These are phyloP conservation scores for Pichia exigua DNA, from an alignment of 805 yeast species.

Conservation along the genomic window DNA sequence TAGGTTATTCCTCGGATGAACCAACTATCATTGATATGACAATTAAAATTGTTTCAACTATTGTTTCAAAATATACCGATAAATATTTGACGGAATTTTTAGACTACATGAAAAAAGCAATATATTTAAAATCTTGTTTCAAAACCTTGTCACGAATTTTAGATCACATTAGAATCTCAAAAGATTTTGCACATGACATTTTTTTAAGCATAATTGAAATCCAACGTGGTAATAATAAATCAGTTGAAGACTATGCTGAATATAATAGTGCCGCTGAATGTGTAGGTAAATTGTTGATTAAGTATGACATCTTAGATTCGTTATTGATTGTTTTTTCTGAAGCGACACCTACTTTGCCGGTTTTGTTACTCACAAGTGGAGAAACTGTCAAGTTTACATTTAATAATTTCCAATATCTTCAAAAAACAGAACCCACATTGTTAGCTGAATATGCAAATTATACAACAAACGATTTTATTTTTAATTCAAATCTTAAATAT, in stretches of 20 bases:
- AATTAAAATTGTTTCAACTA: slow-evolving; percentile 45
- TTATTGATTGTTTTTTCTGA: slow-evolving; percentile 12
- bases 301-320: slow-evolving; percentile 11
- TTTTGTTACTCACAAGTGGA: slow-evolving; percentile 20
- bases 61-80: slow-evolving; percentile 33
- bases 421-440: slow-evolving; percentile 3
- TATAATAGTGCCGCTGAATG: slow-evolving; percentile 20
- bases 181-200: slow-evolving; percentile 6
- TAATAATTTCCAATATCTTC: slow-evolving; percentile 11
- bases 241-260: slow-evolving; percentile 13
- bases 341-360: slow-evolving; percentile 2
- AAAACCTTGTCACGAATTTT: slow-evolving; percentile 12
- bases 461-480: slow-evolving; percentile 19
- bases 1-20: slow-evolving; percentile 21
- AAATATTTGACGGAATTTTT: slow-evolving; percentile 34
- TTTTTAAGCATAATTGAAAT: slow-evolving; percentile 3
- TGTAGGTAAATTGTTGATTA: slow-evolving; percentile 17
- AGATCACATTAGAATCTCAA: neutral
- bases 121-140: slow-evolving; percentile 6
- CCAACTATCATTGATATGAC: slow-evolving; percentile 37
- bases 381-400: slow-evolving; percentile 25
- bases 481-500: slow-evolving; percentile 39
- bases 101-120: slow-evolving; percentile 11
- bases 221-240: neutral
- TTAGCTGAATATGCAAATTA: slow-evolving; percentile 21